Conservation (phyloP, 2,329 filamentous ascomycete genomes). For the Magnaporthales sp. region DNA sequence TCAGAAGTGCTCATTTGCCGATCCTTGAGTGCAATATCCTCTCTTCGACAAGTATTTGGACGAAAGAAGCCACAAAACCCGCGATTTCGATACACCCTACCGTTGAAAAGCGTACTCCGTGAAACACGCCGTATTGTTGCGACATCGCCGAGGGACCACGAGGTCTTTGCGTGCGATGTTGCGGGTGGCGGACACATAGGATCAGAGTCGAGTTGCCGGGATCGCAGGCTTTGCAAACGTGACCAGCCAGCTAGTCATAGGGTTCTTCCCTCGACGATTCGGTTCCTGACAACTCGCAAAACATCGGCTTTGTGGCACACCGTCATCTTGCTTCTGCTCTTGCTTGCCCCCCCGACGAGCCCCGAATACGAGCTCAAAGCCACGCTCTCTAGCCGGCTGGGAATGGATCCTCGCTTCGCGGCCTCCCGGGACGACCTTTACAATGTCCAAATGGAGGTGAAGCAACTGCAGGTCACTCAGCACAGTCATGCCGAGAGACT, state of each 20-base stretch:
- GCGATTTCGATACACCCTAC: not conserved
- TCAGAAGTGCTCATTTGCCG: not conserved
- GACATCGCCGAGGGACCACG: conserved; percentile 18
- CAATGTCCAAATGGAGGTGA: conserved; percentile 62
- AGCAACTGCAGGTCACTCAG: conserved; percentile 57
- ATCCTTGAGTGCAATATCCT: not conserved
- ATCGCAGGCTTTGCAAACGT: not conserved
- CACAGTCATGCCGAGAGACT: conserved; percentile 54
- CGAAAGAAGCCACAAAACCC: not conserved
- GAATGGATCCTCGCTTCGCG: conserved; percentile 57
- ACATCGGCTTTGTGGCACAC: not conserved
- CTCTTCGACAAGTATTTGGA: not conserved
- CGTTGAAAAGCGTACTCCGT: not conserved
- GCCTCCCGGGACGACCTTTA: conserved; percentile 56
- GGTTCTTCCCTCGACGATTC: not conserved
- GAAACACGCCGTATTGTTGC: not conserved
- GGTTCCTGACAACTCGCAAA: not conserved
- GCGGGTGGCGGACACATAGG: conserved; percentile 28
- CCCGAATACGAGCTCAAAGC: not conserved
- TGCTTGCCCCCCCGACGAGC: not conserved
- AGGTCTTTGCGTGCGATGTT: conserved; percentile 34
- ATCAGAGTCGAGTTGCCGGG: conserved; percentile 8
- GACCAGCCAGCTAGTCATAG: not conserved
- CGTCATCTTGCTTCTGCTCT: not conserved
- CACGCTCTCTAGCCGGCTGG: conserved; percentile 17